Evolutionary conservation across 768 basidiomycete species (phyloP).

Genomic region (Leccinum ochraceum): DNA sequence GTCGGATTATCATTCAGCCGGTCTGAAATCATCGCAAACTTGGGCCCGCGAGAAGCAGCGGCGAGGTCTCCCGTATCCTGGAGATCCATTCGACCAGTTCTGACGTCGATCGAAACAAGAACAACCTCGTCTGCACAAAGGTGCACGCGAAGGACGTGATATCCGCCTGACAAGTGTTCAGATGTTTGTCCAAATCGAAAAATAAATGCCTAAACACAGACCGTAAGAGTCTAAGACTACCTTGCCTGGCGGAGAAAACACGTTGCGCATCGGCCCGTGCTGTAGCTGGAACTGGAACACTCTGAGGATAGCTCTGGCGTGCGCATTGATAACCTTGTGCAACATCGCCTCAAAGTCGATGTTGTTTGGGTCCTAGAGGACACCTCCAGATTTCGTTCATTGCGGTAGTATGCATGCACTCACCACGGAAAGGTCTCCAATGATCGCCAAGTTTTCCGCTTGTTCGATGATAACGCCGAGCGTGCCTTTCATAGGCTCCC

Average conservation of each 20-base stretch:
- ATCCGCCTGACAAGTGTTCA: slow-evolving; percentile 44
- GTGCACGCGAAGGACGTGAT: slow-evolving; percentile 62
- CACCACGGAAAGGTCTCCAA: slow-evolving; percentile 56
- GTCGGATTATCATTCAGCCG: slow-evolving; percentile 71
- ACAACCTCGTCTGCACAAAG: slow-evolving; percentile 78
- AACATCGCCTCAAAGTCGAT: slow-evolving; percentile 77
- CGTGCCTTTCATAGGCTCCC: slow-evolving; percentile 74
- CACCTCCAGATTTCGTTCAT: not conserved
- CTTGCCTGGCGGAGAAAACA: slow-evolving; percentile 65
- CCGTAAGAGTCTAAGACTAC: slow-evolving; percentile 59
- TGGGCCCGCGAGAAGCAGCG: slow-evolving; percentile 68
- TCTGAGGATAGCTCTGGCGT: slow-evolving; percentile 62
- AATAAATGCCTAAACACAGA: slow-evolving; percentile 31
- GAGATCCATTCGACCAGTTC: slow-evolving; percentile 77
- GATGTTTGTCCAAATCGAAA: not conserved
- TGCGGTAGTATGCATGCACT: slow-evolving; percentile 28
- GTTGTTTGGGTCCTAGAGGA: slow-evolving; percentile 56
- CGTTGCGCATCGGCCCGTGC: slow-evolving; percentile 46
- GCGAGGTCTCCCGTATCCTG: slow-evolving; percentile 82
- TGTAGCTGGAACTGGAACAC: slow-evolving; percentile 58
- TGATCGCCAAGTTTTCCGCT: slow-evolving; percentile 44
- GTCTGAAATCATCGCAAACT: slow-evolving; percentile 58
- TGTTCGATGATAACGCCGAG: slow-evolving; percentile 58
- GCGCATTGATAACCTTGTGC: slow-evolving; percentile 59
- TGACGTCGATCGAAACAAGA: slow-evolving; percentile 72